Evolutionary conservation across 139 green algal genomes (phyloP), one percentile per base, ranked within the genome.

Genomic region (Micractinium sp.): DNA sequence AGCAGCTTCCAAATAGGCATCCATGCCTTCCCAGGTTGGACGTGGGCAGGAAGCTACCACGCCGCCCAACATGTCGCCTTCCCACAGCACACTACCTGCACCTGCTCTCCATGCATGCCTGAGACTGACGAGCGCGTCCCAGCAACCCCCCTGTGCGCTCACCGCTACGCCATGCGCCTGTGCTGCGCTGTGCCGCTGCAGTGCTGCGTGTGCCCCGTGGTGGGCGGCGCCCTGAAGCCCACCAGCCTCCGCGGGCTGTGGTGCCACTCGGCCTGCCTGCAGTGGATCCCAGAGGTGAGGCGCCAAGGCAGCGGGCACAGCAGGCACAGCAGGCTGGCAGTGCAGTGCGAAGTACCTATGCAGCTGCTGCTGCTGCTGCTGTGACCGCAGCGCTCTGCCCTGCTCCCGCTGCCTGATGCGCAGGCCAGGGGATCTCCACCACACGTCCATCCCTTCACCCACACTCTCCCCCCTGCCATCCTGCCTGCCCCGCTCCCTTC

Each of bases 121-220:
- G 47, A 9, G 47, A 5, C 47, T 56, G 47, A n/a, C n/a, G n/a
- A 56, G 47, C 47, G 9, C 47, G 9, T 16, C 47, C 47, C 16
- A 9, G 63, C 22, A 73, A 9, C 7, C 63, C 22, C 22, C 63
- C 7, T 73, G 63, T 73, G 63, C 63, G 3, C 23, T 73, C 22
- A 73, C 22, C 63, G 23, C 63, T 29, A 73, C 63, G 16, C 63
- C 63, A n/a, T 5, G 63, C 63, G 63, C 20, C 22, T 25, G 63
- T 9, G 47, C 47, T 9, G 9, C 9, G 9, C 9, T 56, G 47
- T 56, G 47, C 47, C 47, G 47, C 47, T 56, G n/a, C 95, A 98
- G 92, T 99, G 97, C 93, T 98, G 95, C 90, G 87, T 99, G 88
- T 99, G 97, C 92, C 97, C 97, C 23, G 89, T 98, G 27, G 90